These are phyloP conservation scores for Puccinia polysora DNA, from an alignment of 1,284 basidiomycete species.

Conservation along the genomic window DNA sequence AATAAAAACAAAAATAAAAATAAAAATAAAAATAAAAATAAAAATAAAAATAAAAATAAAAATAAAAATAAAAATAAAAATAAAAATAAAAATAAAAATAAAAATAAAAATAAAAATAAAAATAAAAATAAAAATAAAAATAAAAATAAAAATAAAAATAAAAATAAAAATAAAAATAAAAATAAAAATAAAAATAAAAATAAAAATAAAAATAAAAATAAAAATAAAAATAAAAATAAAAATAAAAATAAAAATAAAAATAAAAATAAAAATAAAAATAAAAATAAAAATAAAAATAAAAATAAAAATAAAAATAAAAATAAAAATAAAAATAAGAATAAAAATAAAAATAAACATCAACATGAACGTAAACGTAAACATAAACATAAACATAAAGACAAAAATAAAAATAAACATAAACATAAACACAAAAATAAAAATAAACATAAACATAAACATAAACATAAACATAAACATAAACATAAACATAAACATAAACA, in stretches of 20 bases:
- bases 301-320: background rate
- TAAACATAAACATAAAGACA: too few relatives aligned
- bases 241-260: background rate
- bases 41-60: background rate
- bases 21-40: background rate
- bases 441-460: background rate
- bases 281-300: constrained; percentile 1
- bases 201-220: background rate
- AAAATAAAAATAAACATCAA: too few relatives aligned
- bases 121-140: background rate
- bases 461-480: background rate
- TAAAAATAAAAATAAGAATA: too few relatives aligned
- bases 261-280: background rate
- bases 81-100: background rate
- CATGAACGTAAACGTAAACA: too few relatives aligned
- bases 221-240: background rate
- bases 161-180: background rate
- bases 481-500: background rate
- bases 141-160: background rate
- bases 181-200: background rate
- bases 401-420: too few relatives aligned
- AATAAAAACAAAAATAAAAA: background rate
- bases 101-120: background rate
- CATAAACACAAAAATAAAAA: too few relatives aligned
- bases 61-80: background rate